Evolutionary conservation across 2,329 filamentous ascomycete species (phyloP), one percentile per base, ranked within the genome.

Genomic region (Botrytis paeoniae): DNA sequence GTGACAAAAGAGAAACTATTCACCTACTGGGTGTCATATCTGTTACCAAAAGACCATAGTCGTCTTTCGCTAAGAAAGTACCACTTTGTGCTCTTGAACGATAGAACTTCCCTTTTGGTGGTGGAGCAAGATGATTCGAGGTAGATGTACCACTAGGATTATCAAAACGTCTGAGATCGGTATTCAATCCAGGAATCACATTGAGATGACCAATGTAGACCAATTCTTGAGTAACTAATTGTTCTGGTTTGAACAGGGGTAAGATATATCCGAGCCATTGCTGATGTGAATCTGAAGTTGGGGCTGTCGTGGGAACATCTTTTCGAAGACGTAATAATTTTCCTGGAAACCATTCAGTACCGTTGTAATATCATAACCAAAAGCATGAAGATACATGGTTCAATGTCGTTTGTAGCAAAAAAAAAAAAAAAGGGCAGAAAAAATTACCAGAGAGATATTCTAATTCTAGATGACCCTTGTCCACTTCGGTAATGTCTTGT

Each of bases 31-130:
- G 83, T 3, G 86, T 87, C 92, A 95, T 95, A 79, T 95, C 92
- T 74, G 91, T 91, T 66, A 95, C 87, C 5, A 95, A 82, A 78
- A 94, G 88, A 9, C 89, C 93, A 78, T 89, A 87, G 76, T 91
- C 88, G 20, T 86, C 85, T 22, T 86, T 83, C 7, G 85, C 86
- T 4, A 89, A 81, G 74, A 86, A 88, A 9, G 85, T 80, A 25
- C 86, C 84, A 60, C 81, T 81, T 32, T 88, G 80, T 83, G 89
- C 81, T 82, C 82, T 77, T 70, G 86, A 81, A 79, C 89, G 77
- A 61, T 57, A 65, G 12, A 71, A 71, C 20, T 65, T 64, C 45
- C 59, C 45, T 54, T 54, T 63, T 18, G 69, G 60, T 9, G 69
- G 64, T 41, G 65, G 65, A 4, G 37, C 65, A 16, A 68, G 48